Percentiles rank a stretch among this genome's conserved stretches.
Evolutionary conservation across 2,329 filamentous ascomycete genomes (phyloP).

Genomic region (Orbilia ellipsospora): DNA sequence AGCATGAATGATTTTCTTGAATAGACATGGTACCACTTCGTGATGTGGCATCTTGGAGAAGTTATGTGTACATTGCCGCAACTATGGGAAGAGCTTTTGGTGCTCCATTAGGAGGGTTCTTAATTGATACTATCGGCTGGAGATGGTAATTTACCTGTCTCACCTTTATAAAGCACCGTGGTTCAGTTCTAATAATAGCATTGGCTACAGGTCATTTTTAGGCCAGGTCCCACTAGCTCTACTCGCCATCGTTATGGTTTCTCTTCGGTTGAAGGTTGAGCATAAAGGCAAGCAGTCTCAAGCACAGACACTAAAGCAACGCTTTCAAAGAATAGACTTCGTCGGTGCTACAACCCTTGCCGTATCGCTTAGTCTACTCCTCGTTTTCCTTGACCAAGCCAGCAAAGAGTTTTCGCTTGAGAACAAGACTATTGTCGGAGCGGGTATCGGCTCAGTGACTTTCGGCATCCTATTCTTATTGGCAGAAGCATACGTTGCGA

Average conservation of each 20-base stretch:
- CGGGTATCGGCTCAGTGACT: slow-evolving; percentile 30
- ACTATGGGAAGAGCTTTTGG: slow-evolving; percentile 68
- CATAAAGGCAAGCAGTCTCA: slow-evolving; percentile 10
- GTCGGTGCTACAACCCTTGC: slow-evolving; percentile 37
- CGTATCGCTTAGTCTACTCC: slow-evolving; percentile 31
- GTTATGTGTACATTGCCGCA: slow-evolving; percentile 68
- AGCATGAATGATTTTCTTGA: neutral
- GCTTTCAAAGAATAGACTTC: slow-evolving; percentile 51
- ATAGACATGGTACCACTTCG: slow-evolving; percentile 62
- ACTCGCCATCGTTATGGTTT: slow-evolving; percentile 73
- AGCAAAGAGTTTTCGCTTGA: slow-evolving; percentile 12
- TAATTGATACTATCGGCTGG: slow-evolving; percentile 74
- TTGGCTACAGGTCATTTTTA: slow-evolving; percentile 72
- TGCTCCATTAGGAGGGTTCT: slow-evolving; percentile 70
- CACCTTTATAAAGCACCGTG: neutral
- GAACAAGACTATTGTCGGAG: slow-evolving; percentile 14
- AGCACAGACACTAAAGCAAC: slow-evolving; percentile 19
- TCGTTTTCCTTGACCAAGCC: slow-evolving; percentile 44
- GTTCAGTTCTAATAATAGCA: slow-evolving; percentile 33
- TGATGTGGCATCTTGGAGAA: slow-evolving; percentile 69
- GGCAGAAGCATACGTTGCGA: slow-evolving; percentile 60
- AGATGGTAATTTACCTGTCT: slow-evolving; percentile 66
- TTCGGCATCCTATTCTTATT: slow-evolving; percentile 19
- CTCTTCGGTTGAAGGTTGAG: slow-evolving; percentile 60
- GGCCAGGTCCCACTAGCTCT: slow-evolving; percentile 76